phyloP scores from a whole-genome alignment of 1,284 basidiomycete genomes.

The Sporisorium scitamineum region DNA sequence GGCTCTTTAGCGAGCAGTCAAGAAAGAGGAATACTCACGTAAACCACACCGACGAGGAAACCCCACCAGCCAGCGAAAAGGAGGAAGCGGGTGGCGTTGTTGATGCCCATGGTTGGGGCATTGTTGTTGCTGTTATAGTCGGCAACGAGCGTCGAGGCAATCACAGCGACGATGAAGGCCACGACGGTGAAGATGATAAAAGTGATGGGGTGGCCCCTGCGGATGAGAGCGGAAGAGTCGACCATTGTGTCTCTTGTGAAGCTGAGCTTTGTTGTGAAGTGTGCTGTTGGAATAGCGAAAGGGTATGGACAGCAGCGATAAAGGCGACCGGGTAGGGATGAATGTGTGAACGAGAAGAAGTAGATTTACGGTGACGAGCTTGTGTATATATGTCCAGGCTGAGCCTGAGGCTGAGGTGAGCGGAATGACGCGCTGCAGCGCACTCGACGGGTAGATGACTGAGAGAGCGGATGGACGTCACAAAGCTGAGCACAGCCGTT shows the following conservation, averaged over 20 bases:
- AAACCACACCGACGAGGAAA: slow-evolving; percentile 61
- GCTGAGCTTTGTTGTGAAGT: not conserved
- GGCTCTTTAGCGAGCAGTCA: too few species aligned
- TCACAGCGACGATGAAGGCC: slow-evolving; percentile 65
- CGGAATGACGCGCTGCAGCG: slow-evolving; percentile 10
- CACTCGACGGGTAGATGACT: slow-evolving; percentile 16
- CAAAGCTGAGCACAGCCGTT: slow-evolving; percentile 5
- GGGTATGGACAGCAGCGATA: slow-evolving; percentile 3
- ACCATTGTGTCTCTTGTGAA: slow-evolving; percentile 34
- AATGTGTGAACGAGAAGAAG: not conserved
- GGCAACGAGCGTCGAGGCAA: slow-evolving; percentile 59
- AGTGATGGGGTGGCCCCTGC: slow-evolving; percentile 64
- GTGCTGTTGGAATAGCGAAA: not conserved
- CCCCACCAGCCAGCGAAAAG: slow-evolving; percentile 67
- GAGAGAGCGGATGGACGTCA: slow-evolving; percentile 1
- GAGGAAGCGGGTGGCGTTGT: slow-evolving; percentile 60
- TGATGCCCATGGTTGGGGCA: slow-evolving; percentile 33
- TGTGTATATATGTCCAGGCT: slow-evolving; percentile 6
- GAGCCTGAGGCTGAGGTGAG: not conserved
- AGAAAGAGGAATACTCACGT: slow-evolving; percentile 51
- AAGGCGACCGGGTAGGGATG: not conserved
- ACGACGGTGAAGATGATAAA: slow-evolving; percentile 60
- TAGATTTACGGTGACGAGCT: not conserved
- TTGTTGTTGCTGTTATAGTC: slow-evolving; percentile 65
- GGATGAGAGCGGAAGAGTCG: slow-evolving; percentile 53